Percentiles rank a stretch among this genome's conserved stretches.
Evolutionary conservation across 805 yeast species (phyloP).

Genomic region (Candida ortonii): DNA sequence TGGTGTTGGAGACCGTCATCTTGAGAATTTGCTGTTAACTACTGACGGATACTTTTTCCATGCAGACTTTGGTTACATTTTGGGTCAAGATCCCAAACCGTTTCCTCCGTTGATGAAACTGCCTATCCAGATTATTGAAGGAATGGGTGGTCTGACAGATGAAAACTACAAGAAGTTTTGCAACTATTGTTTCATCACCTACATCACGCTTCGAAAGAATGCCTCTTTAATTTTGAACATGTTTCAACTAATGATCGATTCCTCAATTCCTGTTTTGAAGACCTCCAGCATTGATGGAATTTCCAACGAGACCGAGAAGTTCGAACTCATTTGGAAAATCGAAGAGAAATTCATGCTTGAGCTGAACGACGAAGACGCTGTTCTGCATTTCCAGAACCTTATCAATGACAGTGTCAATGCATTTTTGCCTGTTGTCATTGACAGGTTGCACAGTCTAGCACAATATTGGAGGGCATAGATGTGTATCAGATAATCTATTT

Average conservation of each 20-base stretch:
- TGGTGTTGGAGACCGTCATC: conserved; percentile 97
- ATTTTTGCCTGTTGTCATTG: conserved; percentile 90
- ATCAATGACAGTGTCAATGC: conserved; percentile 95
- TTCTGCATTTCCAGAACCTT: conserved; percentile 86
- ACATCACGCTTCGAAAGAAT: conserved; percentile 83
- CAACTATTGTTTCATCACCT: conserved; percentile 92
- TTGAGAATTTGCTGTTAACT: conserved; percentile 81
- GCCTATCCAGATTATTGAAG: conserved; percentile 95
- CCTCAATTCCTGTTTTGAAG: conserved; percentile 86
- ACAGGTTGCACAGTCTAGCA: conserved; percentile 89
- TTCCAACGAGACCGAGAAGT: conserved; percentile 62
- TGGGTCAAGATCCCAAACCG: conserved; percentile 97
- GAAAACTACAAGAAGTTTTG: conserved; percentile 84
- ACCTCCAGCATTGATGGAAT: conserved; percentile 26
- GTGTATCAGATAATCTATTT: not conserved
- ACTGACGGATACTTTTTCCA: conserved; percentile 88
- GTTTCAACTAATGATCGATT: conserved; percentile 90
- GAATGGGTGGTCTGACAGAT: conserved; percentile 92
- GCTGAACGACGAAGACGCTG: conserved; percentile 94
- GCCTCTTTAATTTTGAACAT: conserved; percentile 86
- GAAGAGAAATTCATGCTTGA: conserved; percentile 92
- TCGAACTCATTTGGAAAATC: conserved; percentile 83
- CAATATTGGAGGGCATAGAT: conserved; percentile 93
- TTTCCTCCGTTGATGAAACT: conserved; percentile 98
- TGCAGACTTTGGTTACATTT: conserved; percentile 94